Percentiles rank a stretch among this genome's conserved stretches.
phyloP scores from a whole-genome alignment of 179 eudicot species.

The Dionaea muscipula region DNA sequence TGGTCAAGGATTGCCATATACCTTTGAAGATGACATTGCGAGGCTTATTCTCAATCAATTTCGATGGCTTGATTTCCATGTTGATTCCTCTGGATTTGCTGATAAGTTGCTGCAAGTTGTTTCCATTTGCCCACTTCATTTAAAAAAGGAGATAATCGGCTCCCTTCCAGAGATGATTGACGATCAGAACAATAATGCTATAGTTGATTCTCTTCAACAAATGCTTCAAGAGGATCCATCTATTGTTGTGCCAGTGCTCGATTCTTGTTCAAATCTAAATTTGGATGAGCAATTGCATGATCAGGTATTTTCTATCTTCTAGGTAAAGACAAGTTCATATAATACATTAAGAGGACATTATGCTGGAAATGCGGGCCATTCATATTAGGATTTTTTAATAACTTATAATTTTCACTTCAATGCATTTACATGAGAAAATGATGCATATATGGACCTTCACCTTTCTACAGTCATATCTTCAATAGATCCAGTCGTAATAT shows the following conservation, averaged over 20 bases:
- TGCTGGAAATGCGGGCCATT: too few species aligned
- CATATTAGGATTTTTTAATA: too few species aligned
- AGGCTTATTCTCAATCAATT: conserved; percentile 43
- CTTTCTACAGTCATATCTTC: too few species aligned
- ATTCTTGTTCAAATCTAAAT: conserved; percentile 41
- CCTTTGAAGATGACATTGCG: conserved; percentile 35
- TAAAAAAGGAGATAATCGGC: conserved; percentile 46
- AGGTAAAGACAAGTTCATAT: not conserved
- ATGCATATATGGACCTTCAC: too few species aligned
- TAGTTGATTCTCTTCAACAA: conserved; percentile 33
- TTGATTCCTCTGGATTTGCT: conserved; percentile 29
- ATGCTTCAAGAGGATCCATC: conserved; percentile 49
- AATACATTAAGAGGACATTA: too few species aligned
- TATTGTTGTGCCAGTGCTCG: conserved; percentile 36
- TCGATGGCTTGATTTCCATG: conserved; percentile 51
- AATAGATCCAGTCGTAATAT: too few species aligned
- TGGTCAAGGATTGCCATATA: conserved; percentile 15
- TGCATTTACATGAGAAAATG: too few species aligned
- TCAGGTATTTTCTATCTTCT: conserved; percentile 21
- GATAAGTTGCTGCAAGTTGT: conserved; percentile 39
- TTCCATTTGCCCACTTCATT: conserved; percentile 35
- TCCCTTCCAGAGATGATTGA: conserved; percentile 50
- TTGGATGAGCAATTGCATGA: conserved; percentile 38
- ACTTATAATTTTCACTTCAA: too few species aligned
- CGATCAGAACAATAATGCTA: conserved; percentile 24